A percentile compares a stretch with the other conserved stretches of the same genome.
Evolutionary conservation across 305 asterid species (phyloP).

Genomic region (Ajuga reptans): DNA sequence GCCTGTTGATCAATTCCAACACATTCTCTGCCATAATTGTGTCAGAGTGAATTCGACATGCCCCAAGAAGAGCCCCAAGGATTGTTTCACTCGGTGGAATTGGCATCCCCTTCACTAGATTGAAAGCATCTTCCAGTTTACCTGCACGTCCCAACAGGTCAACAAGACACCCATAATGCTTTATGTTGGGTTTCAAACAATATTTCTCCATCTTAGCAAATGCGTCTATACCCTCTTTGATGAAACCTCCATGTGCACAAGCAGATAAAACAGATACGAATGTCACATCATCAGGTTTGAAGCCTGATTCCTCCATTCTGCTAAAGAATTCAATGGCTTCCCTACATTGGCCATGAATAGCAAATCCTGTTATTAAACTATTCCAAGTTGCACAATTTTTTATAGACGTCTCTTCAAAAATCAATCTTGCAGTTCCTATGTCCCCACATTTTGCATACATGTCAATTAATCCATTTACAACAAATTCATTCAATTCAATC

Average conservation of each 20-base stretch:
- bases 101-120: conserved; percentile 54
- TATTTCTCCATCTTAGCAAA: conserved; percentile 53
- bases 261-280: conserved; percentile 63
- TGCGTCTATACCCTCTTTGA: conserved; percentile 53
- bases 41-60: conserved; percentile 53
- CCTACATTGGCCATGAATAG: conserved; percentile 50
- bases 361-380: conserved; percentile 53
- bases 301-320: conserved; percentile 43
- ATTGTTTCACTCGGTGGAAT: conserved; percentile 49
- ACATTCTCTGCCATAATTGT: conserved; percentile 35
- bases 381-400: conserved; percentile 54
- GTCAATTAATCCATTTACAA: conserved; percentile 64
- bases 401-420: conserved; percentile 38
- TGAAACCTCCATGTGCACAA: conserved; percentile 72
- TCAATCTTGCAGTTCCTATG: conserved; percentile 39
- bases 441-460: conserved; percentile 92
- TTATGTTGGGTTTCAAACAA: conserved; percentile 44
- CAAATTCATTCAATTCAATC: conserved; percentile 42
- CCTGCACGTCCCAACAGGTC: conserved; percentile 79
- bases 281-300: conserved; percentile 48
- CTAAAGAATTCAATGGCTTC: conserved; percentile 47
- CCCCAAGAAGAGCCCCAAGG: conserved; percentile 67
- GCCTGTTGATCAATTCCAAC: conserved; percentile 32
- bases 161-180: conserved; percentile 73
- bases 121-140: conserved; percentile 51